A percentile compares a stretch with the other conserved stretches of the same genome.
phyloP scores from a whole-genome alignment of 768 basidiomycete genomes.

The Auriscalpium orientale region DNA sequence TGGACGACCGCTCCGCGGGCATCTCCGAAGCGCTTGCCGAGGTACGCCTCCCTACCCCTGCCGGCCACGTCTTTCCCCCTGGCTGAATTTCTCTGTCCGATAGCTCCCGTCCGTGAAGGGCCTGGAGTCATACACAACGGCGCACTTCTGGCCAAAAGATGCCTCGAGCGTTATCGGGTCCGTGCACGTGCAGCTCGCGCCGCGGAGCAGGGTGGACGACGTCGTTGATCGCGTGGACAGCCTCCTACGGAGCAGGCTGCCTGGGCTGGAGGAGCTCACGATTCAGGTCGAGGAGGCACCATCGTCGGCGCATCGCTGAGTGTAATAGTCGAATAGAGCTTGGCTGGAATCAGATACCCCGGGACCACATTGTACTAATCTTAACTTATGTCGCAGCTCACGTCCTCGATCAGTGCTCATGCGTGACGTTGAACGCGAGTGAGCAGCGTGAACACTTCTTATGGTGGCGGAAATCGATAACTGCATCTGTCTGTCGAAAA shows the following conservation, averaged over 20 bases:
- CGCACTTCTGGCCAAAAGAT: slow-evolving; percentile 97
- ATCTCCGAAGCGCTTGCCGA: slow-evolving; percentile 57
- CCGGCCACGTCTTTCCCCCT: neutral
- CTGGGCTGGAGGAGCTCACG: slow-evolving; percentile 80
- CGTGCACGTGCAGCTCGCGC: slow-evolving; percentile 78
- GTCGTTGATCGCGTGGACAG: slow-evolving; percentile 72
- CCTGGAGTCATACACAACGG: slow-evolving; percentile 67
- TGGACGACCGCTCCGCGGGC: slow-evolving; percentile 50
- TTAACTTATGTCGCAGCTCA: no score
- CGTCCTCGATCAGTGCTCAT: no score
- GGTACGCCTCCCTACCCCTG: slow-evolving; percentile 31
- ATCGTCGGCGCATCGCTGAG: no score
- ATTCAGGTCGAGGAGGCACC: slow-evolving; percentile 64
- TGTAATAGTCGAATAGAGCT: no score
- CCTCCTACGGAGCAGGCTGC: slow-evolving; percentile 62
- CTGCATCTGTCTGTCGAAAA: no score
- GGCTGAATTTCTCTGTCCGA: neutral
- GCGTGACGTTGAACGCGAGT: no score
- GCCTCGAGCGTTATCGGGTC: slow-evolving; percentile 79
- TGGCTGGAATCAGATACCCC: no score
- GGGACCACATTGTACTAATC: no score
- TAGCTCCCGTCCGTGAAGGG: slow-evolving; percentile 75
- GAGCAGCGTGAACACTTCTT: no score
- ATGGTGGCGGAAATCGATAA: no score
- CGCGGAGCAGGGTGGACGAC: slow-evolving; percentile 39